Base-by-base conservation (phyloP, 805 yeast species). In the Monosporozyma yasuniensis region DNA sequence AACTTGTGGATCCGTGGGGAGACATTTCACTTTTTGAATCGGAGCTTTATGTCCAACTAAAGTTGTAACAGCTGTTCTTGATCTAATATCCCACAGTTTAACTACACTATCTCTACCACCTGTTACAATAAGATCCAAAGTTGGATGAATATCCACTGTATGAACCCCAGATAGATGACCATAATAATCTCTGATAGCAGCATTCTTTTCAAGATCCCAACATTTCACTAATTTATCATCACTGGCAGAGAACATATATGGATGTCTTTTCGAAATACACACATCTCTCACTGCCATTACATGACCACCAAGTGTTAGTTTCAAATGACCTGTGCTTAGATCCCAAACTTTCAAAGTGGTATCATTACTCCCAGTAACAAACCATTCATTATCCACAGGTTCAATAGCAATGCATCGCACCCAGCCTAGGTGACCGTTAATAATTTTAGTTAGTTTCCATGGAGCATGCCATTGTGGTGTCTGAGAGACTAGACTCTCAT, bases 341-440 rank as follows among this genome's bases (percentile, higher is more conserved):
- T 89, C 93, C 98, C 99, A 93, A 2, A 91, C 73, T 58, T 90
- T 90, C 54, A 93, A 86, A 0, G 95, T 86, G 2, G 87, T 73
- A 61, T 93, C 99, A 4, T 84, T 78, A 3, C 95, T 82, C 0
- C 98, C 99, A 0, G 96, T 83, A 7, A 84, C 95, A 68, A 87
- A 91, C 87, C 93, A 93, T 56, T 82, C 78, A 63, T 89, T 89
- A 30, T 84, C 84, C 1, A 64, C 63, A 0, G 96, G 96, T 52
- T 93, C 98, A 18, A 86, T 77, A 7, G 83, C 75, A 2, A 89
- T 70, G n/a, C 87, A 76, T 44, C 95, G 74, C 0, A 93, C 88
- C 90, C 97, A 90, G 0, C 99, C 99, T 38, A 78, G 75, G 64
- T 93, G 99, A 3, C 98, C 98, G 1, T 86, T 80, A 0, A 91